Evolutionary conservation across 164 flowering plant species (phyloP), one percentile per base, ranked within the genome.

Genomic region (Paratinospora sagittata): DNA sequence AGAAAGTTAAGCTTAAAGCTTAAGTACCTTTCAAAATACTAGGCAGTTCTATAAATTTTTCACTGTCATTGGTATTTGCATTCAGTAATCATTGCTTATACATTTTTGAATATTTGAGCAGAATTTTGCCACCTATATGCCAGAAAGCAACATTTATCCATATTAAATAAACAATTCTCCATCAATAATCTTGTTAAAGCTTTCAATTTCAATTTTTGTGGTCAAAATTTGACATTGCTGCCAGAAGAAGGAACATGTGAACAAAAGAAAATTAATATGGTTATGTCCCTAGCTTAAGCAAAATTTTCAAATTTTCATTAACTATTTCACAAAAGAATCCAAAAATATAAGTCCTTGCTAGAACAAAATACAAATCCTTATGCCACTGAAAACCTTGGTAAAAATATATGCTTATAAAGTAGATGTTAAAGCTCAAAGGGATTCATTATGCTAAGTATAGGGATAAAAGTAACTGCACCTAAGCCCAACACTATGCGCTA

Each of bases 401-500:
- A 39, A 3, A 39, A 39, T n/a, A 39, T 39, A 39, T 39, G 43
- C 10, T 39, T 39, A 3, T 8, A 39, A 11, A 39, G 43, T 11
- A 39, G 43, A 27, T 26, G 27, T 27, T 12, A 27, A 10, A 27
- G 21, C 8, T 63, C 66, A 2, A 63, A 8, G 30, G 24, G 27
- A 30, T 14, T 17, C 8, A 33, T 63, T 11, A 7, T 27, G 33
- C 37, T 30, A 58, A 68, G 27, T 21, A 26, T 4, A 17, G 33
- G 61, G 26, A 47, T 43, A n/a, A 63, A 66, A 75, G 70, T 24
- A 17, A 47, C 63, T 21, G 65, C 27, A 90, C 95, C 93, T 88
- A 23, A 93, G 87, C 11, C 97, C 97, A 47, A 88, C 89, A 36
- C 84, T 87, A 33, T 85, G 90, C 66, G 97, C 98, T 21, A 93